A percentile compares a stretch with the other conserved stretches of the same genome.
These are phyloP conservation scores for Musa schizocarpa DNA, from an alignment of 176 grass and related monocot species.

Conservation along the genomic window DNA sequence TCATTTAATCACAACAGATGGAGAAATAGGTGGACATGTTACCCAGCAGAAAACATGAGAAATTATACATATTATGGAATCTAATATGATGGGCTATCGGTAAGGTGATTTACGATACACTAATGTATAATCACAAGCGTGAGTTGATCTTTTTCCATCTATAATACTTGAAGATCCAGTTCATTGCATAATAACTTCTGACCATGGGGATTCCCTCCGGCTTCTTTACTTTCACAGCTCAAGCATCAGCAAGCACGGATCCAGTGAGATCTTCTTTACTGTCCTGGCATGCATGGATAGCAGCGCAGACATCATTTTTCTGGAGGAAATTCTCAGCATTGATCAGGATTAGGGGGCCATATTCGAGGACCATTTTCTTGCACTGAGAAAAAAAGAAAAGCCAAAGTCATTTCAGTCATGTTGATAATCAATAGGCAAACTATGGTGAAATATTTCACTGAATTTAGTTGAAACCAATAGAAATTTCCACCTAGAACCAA, in stretches of 20 bases:
- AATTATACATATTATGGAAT: too few species aligned
- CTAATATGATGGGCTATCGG: too few species aligned
- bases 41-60: too few species aligned
- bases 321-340: constrained; percentile 42
- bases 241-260: constrained; percentile 12
- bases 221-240: neutral
- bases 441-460: neutral
- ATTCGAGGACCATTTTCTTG: constrained; percentile 57
- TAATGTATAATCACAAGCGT: too few species aligned
- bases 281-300: constrained; percentile 45
- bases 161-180: too few species aligned
- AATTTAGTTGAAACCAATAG: too few species aligned
- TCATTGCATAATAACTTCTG: too few species aligned
- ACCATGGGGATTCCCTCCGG: neutral
- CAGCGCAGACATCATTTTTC: constrained; percentile 46
- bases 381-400: constrained; percentile 29
- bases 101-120: too few species aligned
- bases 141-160: too few species aligned
- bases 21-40: too few species aligned
- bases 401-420: neutral
- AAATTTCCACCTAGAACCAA: too few species aligned
- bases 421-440: neutral
- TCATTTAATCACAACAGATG: too few species aligned
- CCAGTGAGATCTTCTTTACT: neutral
- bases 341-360: constrained; percentile 35